A percentile compares a stretch with the other conserved stretches of the same genome.
These are phyloP conservation scores for Sporobolomyces phaffii DNA, from an alignment of 768 basidiomycete species.

Conservation along the genomic window DNA sequence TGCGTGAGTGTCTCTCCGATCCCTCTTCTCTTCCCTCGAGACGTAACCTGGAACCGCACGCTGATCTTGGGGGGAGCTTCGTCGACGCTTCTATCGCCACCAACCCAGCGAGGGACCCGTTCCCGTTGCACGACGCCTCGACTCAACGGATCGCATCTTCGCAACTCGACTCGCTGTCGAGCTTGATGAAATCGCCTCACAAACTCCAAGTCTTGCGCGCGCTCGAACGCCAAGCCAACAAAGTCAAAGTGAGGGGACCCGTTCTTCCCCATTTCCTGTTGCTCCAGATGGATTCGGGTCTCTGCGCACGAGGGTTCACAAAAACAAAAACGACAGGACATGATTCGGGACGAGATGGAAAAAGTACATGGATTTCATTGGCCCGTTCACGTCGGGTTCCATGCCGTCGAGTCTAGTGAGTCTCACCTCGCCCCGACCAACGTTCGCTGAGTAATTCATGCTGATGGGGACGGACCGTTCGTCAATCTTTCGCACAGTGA, in stretches of 20 bases:
- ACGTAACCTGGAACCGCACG: background rate
- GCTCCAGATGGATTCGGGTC: background rate
- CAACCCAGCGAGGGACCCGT: slow-evolving; percentile 34
- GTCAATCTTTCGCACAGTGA: background rate
- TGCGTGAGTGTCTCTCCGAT: slow-evolving; percentile 43
- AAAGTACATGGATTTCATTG: slow-evolving; percentile 45
- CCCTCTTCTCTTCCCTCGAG: slow-evolving; percentile 22
- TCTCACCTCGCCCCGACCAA: slow-evolving; percentile 1
- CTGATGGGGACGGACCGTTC: too few relatives aligned
- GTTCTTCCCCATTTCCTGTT: background rate
- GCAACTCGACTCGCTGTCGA: slow-evolving; percentile 39
- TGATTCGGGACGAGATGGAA: slow-evolving; percentile 48
- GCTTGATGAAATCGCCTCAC: slow-evolving; percentile 28
- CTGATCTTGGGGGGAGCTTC: too few relatives aligned
- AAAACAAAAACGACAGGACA: slow-evolving; percentile 30
- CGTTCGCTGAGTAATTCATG: too few relatives aligned
- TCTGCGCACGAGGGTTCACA: too few relatives aligned
- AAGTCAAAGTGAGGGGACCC: slow-evolving; percentile 39
- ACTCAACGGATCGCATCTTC: slow-evolving; percentile 29
- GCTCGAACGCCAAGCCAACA: slow-evolving; percentile 41
- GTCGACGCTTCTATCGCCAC: background rate
- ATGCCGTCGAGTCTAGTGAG: slow-evolving; percentile 47
- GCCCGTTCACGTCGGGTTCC: slow-evolving; percentile 47
- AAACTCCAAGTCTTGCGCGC: slow-evolving; percentile 40
- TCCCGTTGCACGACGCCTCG: slow-evolving; percentile 7